Conservation (phyloP, 306 rosid species). For the Pachyrhizus erosus region DNA sequence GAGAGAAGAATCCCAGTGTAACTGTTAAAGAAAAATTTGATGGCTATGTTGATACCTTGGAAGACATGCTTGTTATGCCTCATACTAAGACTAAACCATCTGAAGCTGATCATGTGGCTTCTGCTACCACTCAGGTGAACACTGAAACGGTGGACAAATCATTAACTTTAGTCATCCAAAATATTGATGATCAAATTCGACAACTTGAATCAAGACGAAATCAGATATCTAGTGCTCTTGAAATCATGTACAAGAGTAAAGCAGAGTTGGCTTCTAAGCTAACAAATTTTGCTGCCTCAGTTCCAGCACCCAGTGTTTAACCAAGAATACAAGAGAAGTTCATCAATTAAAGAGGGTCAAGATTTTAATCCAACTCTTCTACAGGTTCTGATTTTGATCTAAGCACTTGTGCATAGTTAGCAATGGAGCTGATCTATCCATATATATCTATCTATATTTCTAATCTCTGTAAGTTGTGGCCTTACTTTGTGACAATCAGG, state of each 20-base stretch:
- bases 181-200: slow-evolving; percentile 41
- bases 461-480: no score
- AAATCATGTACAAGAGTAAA: slow-evolving; percentile 23
- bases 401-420: no score
- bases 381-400: not conserved
- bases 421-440: no score
- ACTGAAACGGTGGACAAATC: slow-evolving; percentile 28
- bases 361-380: not conserved
- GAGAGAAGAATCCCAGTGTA: not conserved
- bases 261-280: slow-evolving; percentile 2
- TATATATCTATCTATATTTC: no score
- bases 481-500: no score
- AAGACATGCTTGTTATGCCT: slow-evolving; percentile 38
- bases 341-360: not conserved
- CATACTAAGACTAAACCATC: not conserved
- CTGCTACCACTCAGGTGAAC: not conserved
- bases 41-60: slow-evolving; percentile 32
- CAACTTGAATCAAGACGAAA: slow-evolving; percentile 31
- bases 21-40: no score
- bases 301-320: not conserved
- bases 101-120: not conserved
- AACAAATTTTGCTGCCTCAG: not conserved
- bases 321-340: not conserved
- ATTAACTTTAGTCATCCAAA: slow-evolving; percentile 26
- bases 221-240: not conserved